These are phyloP conservation scores for Hirsutella minnesotensis DNA, from an alignment of 2,329 filamentous ascomycete species.

Conservation along the genomic window DNA sequence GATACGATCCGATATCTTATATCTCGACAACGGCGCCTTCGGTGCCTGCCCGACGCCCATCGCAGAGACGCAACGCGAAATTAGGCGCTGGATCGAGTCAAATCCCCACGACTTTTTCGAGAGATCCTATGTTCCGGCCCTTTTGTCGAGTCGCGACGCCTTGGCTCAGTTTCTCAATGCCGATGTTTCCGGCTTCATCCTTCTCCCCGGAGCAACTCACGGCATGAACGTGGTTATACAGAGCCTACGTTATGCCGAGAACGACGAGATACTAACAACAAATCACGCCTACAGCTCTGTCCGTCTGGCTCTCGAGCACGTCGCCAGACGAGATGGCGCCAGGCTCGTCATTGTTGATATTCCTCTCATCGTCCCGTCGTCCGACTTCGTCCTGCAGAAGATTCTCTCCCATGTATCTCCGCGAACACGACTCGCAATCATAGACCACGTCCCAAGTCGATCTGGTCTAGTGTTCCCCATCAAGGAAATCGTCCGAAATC, in stretches of 20 bases:
- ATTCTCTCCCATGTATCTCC: neutral
- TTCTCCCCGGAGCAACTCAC: neutral
- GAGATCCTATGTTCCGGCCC: neutral
- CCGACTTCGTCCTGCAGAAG: neutral
- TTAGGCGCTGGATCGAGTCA: neutral
- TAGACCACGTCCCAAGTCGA: neutral
- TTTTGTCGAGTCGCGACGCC: neutral
- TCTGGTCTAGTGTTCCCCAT: neutral
- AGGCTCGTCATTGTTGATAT: neutral
- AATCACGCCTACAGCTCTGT: neutral
- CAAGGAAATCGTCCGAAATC: neutral
- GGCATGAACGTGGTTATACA: neutral
- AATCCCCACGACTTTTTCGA: neutral
- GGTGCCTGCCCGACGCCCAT: neutral
- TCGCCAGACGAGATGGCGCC: neutral
- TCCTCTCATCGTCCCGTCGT: neutral
- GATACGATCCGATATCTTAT: neutral
- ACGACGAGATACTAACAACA: neutral
- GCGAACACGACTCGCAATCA: neutral
- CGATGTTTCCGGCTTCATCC: neutral
- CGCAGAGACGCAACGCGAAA: neutral
- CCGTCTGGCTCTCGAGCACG: neutral
- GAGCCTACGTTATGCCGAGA: neutral
- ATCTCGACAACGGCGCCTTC: neutral
- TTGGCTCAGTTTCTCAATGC: neutral